Conservation (phyloP, 768 basidiomycete genomes). For the Boletus edulis region DNA sequence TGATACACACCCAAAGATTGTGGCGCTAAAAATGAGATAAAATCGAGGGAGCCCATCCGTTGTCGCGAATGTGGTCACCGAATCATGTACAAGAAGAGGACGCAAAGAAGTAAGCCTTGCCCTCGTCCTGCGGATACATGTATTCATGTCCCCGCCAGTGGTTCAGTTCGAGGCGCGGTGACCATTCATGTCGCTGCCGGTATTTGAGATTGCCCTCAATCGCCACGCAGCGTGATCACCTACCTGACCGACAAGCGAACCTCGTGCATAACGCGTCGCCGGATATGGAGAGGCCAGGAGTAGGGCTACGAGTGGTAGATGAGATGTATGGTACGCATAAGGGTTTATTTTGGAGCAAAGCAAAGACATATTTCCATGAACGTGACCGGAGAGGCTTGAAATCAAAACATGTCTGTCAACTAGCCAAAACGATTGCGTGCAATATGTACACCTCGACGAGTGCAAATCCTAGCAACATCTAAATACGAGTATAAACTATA, state of each 20-base stretch:
- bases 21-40: constrained; percentile 89
- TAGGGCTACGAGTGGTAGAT: not conserved
- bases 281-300: not conserved
- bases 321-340: not conserved
- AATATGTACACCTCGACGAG: not conserved
- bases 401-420: not conserved
- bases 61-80: constrained; percentile 97
- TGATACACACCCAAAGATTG: constrained; percentile 58
- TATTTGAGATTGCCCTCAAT: not conserved
- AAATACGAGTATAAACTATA: constrained; percentile 21
- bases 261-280: too few relatives aligned
- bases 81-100: constrained; percentile 98
- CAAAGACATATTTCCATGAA: not conserved
- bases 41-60: constrained; percentile 87
- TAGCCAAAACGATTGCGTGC: not conserved
- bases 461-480: not conserved
- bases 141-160: not conserved
- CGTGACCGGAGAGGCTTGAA: too few relatives aligned
- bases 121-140: not conserved
- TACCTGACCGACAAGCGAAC: not conserved
- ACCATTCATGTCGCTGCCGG: not conserved
- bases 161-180: not conserved
- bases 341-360: not conserved
- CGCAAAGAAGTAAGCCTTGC: constrained; percentile 74
- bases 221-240: not conserved